Evolutionary conservation across 1,139 yeast genomes (phyloP), one percentile per base, ranked within the genome.

Genomic region (Debaryomyces psychrophilus): DNA sequence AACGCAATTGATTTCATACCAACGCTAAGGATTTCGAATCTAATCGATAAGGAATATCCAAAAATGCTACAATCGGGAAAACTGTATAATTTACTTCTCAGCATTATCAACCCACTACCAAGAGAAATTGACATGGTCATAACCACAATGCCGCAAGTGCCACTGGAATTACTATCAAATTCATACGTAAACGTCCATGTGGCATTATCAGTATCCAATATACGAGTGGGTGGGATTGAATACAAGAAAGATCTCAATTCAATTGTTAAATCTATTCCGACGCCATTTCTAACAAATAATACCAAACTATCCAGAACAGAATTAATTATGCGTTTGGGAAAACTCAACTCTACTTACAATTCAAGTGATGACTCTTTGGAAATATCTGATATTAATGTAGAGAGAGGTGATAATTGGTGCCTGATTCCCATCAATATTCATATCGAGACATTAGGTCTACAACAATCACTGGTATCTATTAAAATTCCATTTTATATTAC

Each of bases 1-100:
- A 62, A 65, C 47, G 76, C 77, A 2, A 52, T 63, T 9, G 77
- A 73, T 33, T 62, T 58, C 26, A 41, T 71, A 44, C 78, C 78
- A 3, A 45, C 55, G 2, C 43, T 69, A 1, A 56, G 54, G 11
- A 47, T 58, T 1, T 44, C 57, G 26, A 44, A 46, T 15, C 31
- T 57, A 44, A 43, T 38, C 39, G 46, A 33, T 23, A 29, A 17
- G 28, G 34, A 23, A 31, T 53, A 54, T 39, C 49, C 52, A 2
- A 53, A 44, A 20, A 18, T 28, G 4, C 44, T 60, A 17, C 31
- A 23, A 12, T 23, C 47, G n/a, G 57, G 56, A 15, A 37, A 46
- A 11, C 55, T 45, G 39, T 45, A 51, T 26, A 54, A 53, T n/a
- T 61, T 68, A 38, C 54, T 66, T 5, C 40, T 72, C 22, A 65